Evolutionary conservation across 2,329 filamentous ascomycete species (phyloP), one percentile per base, ranked within the genome.

Genomic region (Chaetomiaceae sp.): DNA sequence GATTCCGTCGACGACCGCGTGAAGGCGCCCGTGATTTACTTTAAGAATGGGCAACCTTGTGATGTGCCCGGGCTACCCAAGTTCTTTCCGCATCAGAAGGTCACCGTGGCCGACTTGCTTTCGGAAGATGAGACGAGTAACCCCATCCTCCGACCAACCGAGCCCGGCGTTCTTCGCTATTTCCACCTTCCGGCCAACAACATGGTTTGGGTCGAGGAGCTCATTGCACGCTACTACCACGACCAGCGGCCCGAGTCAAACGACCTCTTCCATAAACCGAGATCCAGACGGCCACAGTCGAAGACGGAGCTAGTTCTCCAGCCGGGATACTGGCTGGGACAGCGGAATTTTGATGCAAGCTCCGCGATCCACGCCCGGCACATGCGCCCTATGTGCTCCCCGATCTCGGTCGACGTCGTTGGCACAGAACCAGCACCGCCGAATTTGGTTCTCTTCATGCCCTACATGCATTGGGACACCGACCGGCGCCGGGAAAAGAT

Each of bases 391-490:
- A 51, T 67, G 0, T 68, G 64, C 18, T 58, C 60, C 30, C 54
- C 51, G 0, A 53, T 68, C 2, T 62, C 63, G 2, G 56, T 60
- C 4, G 44, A 52, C 10, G 17, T 42, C 1, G 19, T 39, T 1
- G 38, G 39, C 4, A 20, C 42, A 9, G 51, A 53, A 6, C 26
- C 30, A n/a, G 44, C 33, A 15, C 49, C 56, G 7, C 48, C 52
- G 11, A 63, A 63, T 19, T 20, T 63, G 5, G 61, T 57, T 0
- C 47, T 66, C 0, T 67, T 65, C 49, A 51, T 51, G 53, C 53
- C 55, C 1, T 57, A 56, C 34, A 60, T 70, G 2, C 67, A 71
- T 19, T 71, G 67, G 67, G 68, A 71, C 27, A 67, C 62, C 0
- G 64, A 67, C 9, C 56, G 60, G 1, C 64, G 57, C 35, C 59